These are phyloP conservation scores for Tricholomella constricta DNA, from an alignment of 768 basidiomycete genomes.

Conservation along the genomic window DNA sequence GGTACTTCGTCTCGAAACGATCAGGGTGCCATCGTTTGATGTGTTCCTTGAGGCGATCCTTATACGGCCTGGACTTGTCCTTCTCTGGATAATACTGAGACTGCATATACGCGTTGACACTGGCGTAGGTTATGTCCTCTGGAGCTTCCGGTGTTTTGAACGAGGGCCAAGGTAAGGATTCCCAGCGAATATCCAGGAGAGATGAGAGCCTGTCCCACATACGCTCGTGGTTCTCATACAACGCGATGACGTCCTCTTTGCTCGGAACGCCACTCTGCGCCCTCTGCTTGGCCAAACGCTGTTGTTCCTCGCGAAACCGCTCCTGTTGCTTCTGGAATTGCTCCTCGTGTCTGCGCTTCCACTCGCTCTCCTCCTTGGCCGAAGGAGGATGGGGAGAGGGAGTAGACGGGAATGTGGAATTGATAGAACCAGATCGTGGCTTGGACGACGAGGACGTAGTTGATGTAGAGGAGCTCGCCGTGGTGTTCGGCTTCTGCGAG, in stretches of 20 bases:
- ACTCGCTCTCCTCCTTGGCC: constrained; percentile 49
- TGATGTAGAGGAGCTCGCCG: constrained; percentile 27
- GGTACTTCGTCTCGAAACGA: constrained; percentile 70
- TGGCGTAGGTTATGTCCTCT: constrained; percentile 60
- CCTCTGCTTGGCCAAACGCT: constrained; percentile 53
- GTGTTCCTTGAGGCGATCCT: constrained; percentile 77
- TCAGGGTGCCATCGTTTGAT: constrained; percentile 83
- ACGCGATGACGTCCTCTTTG: constrained; percentile 55
- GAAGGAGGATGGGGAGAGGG: constrained; percentile 20
- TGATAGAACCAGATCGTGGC: constrained; percentile 33
- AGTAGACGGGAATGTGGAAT: constrained; percentile 28
- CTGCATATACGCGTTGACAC: constrained; percentile 63
- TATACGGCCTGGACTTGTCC: constrained; percentile 53
- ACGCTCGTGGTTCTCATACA: constrained; percentile 63
- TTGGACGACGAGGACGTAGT: constrained; percentile 28
- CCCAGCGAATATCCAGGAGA: constrained; percentile 55
- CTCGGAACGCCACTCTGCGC: constrained; percentile 51
- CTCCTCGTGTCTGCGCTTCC: constrained; percentile 65
- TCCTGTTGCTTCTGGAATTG: constrained; percentile 67
- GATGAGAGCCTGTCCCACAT: constrained; percentile 54
- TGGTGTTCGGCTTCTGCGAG: constrained; percentile 27
- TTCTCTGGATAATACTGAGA: constrained; percentile 54
- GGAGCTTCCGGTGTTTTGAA: constrained; percentile 54
- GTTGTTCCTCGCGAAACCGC: constrained; percentile 69
- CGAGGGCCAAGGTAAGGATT: constrained; percentile 76